Percentiles rank a stretch among this genome's conserved stretches.
These are phyloP conservation scores for Coemansia sp. DNA, from an alignment of 192 early-diverging fungal species.

Conservation along the genomic window DNA sequence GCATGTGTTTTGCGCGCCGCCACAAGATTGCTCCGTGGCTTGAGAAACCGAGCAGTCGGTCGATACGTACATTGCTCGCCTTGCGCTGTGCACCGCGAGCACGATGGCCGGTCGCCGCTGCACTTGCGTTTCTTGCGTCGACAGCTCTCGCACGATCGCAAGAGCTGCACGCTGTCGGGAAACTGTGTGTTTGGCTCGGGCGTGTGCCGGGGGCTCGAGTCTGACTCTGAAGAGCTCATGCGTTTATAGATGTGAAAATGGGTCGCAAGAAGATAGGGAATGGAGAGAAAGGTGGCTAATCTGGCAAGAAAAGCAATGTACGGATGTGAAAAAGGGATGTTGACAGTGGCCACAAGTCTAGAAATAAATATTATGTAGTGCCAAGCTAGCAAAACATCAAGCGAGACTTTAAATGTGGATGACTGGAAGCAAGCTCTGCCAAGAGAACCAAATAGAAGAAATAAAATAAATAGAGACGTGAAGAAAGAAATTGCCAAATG, in stretches of 20 bases:
- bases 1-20: slow-evolving; percentile 5
- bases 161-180: slow-evolving; percentile 29
- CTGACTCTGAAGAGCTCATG: slow-evolving; percentile 5
- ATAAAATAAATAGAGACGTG: not conserved
- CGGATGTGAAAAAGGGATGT: not conserved
- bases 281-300: slow-evolving; percentile 1
- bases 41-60: slow-evolving; percentile 42
- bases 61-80: slow-evolving; percentile 37
- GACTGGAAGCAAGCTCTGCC: not conserved
- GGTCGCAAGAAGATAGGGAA: not conserved
- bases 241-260: not conserved
- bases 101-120: slow-evolving; percentile 40
- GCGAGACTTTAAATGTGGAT: not conserved
- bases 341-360: slow-evolving; percentile 1
- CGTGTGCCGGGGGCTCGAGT: not conserved
- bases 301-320: not conserved
- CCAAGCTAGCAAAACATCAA: not conserved
- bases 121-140: slow-evolving; percentile 55
- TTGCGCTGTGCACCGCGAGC: slow-evolving; percentile 39
- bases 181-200: not conserved
- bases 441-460: not conserved
- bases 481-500: not conserved
- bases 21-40: slow-evolving; percentile 15
- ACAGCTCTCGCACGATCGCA: slow-evolving; percentile 52
- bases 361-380: not conserved